phyloP scores from a whole-genome alignment of 2,329 filamentous ascomycete species.

The Paecilomyces variotii region DNA sequence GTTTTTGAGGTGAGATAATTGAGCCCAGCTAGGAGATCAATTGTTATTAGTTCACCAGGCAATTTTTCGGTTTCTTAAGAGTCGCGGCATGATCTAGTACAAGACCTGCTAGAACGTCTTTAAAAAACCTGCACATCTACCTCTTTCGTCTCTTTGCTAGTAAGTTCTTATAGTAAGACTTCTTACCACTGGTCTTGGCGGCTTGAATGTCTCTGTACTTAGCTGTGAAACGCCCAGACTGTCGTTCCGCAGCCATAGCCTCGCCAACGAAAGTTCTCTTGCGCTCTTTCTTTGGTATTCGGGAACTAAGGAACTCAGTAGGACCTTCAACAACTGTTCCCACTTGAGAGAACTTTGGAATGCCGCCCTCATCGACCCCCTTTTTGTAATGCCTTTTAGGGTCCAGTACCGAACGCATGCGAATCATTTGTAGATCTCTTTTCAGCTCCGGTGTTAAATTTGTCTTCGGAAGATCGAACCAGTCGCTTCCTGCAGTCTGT shows the following conservation, averaged over 20 bases:
- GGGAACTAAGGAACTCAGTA: slow-evolving; percentile 74
- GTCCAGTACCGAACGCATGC: slow-evolving; percentile 82
- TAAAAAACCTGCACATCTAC: slow-evolving; percentile 1
- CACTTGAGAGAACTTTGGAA: slow-evolving; percentile 79
- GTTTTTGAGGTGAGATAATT: neutral
- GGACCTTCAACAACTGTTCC: slow-evolving; percentile 83
- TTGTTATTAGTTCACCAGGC: neutral
- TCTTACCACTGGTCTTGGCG: slow-evolving; percentile 79
- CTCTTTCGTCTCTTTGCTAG: slow-evolving; percentile 43
- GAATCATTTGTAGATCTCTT: slow-evolving; percentile 78
- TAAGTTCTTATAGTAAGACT: slow-evolving; percentile 76
- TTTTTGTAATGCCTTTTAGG: slow-evolving; percentile 90
- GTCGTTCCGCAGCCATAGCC: slow-evolving; percentile 59
- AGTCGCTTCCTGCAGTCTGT: slow-evolving; percentile 66
- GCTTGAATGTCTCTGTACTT: slow-evolving; percentile 83
- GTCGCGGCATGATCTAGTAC: neutral
- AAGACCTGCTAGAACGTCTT: neutral
- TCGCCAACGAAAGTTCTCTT: slow-evolving; percentile 84
- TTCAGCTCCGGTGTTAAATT: slow-evolving; percentile 77
- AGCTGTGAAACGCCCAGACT: slow-evolving; percentile 66
- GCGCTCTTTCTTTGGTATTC: slow-evolving; percentile 77
- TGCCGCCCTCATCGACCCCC: slow-evolving; percentile 58
- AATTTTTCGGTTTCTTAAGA: neutral
- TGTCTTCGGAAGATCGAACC: slow-evolving; percentile 84
- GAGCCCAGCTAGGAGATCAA: neutral